These are phyloP conservation scores for Prunus padus DNA, from an alignment of 306 rosid genomes.

Conservation along the genomic window DNA sequence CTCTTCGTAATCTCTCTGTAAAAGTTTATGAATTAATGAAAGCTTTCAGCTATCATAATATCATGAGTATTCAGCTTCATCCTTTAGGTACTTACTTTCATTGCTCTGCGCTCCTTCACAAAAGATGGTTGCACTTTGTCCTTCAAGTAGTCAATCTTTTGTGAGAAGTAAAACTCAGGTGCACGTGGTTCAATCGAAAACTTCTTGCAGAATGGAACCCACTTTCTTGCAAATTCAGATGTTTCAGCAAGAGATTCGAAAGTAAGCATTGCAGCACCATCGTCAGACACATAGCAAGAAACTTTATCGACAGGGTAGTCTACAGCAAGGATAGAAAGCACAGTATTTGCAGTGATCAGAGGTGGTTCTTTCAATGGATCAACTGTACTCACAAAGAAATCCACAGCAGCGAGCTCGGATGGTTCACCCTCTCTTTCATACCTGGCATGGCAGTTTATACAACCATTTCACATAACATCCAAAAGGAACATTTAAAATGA, in stretches of 20 bases:
- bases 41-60: slow-evolving; percentile 17
- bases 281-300: slow-evolving; percentile 96
- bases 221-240: slow-evolving; percentile 87
- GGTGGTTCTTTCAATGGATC: slow-evolving; percentile 99
- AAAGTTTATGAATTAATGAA: slow-evolving; percentile 11
- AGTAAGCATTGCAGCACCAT: slow-evolving; percentile 98
- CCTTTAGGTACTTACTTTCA: slow-evolving; percentile 63
- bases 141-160: slow-evolving; percentile 92
- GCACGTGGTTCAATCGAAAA: slow-evolving; percentile 88
- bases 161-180: slow-evolving; percentile 97
- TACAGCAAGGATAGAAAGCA: slow-evolving; percentile 96
- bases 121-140: slow-evolving; percentile 96
- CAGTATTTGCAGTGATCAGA: slow-evolving; percentile 87
- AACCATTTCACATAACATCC: slow-evolving; percentile 21
- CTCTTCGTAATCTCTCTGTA: slow-evolving; percentile 94
- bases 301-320: slow-evolving; percentile 96
- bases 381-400: slow-evolving; percentile 97
- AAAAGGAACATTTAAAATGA: slow-evolving; percentile 10
- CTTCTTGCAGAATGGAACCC: slow-evolving; percentile 96
- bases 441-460: slow-evolving; percentile 43
- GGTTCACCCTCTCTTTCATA: slow-evolving; percentile 85
- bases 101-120: slow-evolving; percentile 97
- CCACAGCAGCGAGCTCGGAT: slow-evolving; percentile 90
- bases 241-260: slow-evolving; percentile 94
- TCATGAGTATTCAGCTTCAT: slow-evolving; percentile 9